These are phyloP conservation scores for Hippophae gyantsensis DNA, from an alignment of 306 rosid genomes.

Conservation along the genomic window DNA sequence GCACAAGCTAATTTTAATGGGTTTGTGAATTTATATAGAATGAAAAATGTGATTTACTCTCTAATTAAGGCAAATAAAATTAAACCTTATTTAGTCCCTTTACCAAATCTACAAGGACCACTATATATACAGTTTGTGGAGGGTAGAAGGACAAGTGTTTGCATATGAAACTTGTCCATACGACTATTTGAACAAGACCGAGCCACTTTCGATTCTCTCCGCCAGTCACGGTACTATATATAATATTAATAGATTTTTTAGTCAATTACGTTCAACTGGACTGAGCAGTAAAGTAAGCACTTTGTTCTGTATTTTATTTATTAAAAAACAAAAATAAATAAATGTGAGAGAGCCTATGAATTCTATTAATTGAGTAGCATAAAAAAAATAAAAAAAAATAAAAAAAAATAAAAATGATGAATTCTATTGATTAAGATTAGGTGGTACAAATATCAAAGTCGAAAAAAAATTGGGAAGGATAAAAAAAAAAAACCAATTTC, in stretches of 20 bases:
- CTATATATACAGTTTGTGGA: neutral
- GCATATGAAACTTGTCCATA: neutral
- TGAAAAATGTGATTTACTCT: too few relatives aligned
- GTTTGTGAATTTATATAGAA: too few relatives aligned
- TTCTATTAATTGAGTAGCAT: too few relatives aligned
- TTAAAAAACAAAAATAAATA: too few relatives aligned
- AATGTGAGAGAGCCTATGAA: too few relatives aligned
- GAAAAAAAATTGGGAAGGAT: neutral
- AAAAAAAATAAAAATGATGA: too few relatives aligned
- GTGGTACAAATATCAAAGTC: slow-evolving; percentile 1
- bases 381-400: too few relatives aligned
- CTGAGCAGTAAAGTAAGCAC: neutral
- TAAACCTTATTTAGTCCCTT: neutral
- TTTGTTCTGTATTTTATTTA: too few relatives aligned
- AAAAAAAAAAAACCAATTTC: too few relatives aligned
- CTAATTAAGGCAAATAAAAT: neutral
- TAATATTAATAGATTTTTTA: neutral
- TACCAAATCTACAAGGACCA: slow-evolving; percentile 1
- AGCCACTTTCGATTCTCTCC: slow-evolving; percentile 11
- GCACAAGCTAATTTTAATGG: too few relatives aligned
- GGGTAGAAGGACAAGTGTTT: neutral
- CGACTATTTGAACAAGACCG: neutral
- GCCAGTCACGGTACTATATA: slow-evolving; percentile 24
- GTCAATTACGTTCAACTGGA: neutral
- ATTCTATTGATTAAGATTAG: neutral